Base-by-base conservation (phyloP, 768 basidiomycete species). In the Amanita molliuscula region DNA sequence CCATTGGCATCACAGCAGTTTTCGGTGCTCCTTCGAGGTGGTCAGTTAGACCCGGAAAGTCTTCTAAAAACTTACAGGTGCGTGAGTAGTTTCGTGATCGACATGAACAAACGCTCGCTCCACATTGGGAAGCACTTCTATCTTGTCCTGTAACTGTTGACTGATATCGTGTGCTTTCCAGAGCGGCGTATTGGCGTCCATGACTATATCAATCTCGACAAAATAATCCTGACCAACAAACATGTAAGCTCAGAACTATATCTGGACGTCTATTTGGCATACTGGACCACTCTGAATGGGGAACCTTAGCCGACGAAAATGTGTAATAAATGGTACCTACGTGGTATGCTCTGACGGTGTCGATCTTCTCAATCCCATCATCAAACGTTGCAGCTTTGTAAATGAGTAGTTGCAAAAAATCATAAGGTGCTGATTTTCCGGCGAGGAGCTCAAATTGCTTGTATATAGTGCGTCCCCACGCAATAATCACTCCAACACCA, bases 31-130 rank as follows among this genome's bases (percentile, higher is more conserved):
- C 76, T 76, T 43, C 13, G 36, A 21, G 16, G 7, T 47, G 41
- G n/a, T 44, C 4, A 44, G 40, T 33, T n/a, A 18, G 26, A 8
- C 15, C 20, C 20, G 23, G 28, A 33, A 25, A 15, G 6, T n/a
- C 15, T 10, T 31, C 21, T 18, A 18, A 53, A 31, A 38, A 59
- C 72, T 21, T 57, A 73, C 75, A 36, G 75, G 76, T 13, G 70
- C 59, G 66, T 94, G 92, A n/a, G 82, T 84, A 4, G 86, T 84
- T 67, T 95, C 93, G 59, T 95, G 85, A 66, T 96, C 93, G 52
- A 95, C 89, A 61, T 96, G 93, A 21, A 96, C 91, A 63, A 94
- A 96, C 33, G 93, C 93, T 33, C 93, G 73, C 54, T 88, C 92
- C 37, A 96, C 93, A 58, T 89, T 86, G 2, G 92, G 90, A 34